Conservation (phyloP, 2,329 filamentous ascomycete genomes). For the Tricladium varicosporioides region DNA sequence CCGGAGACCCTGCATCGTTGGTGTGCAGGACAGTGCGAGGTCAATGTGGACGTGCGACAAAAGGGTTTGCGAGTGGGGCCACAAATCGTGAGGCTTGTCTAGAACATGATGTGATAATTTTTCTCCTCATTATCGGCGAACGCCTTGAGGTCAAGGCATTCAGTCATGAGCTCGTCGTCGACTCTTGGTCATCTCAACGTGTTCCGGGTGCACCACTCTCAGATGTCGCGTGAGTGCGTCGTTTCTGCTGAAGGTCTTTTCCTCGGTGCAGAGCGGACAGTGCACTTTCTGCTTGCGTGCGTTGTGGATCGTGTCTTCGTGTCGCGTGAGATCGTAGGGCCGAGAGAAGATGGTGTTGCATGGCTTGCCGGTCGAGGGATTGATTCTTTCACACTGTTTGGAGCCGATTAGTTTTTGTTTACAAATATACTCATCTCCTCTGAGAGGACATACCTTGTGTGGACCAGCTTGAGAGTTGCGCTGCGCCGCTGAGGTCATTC, state of each 20-base stretch:
- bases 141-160: conserved; percentile 1
- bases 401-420: not conserved
- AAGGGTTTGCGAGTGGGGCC: not conserved
- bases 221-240: conserved; percentile 94
- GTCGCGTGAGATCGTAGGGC: conserved; percentile 92
- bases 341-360: conserved; percentile 94
- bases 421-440: not conserved
- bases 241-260: conserved; percentile 94
- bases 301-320: conserved; percentile 98
- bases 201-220: conserved; percentile 87
- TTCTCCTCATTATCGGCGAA: not conserved
- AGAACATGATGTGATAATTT: not conserved
- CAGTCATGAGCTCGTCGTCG: conserved; percentile 32
- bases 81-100: not conserved
- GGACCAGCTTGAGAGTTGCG: conserved; percentile 89
- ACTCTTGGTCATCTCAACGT: conserved; percentile 72
- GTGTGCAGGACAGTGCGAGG: not conserved
- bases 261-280: conserved; percentile 88
- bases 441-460: conserved; percentile 53
- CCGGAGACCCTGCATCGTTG: not conserved
- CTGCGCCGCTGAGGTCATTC: conserved; percentile 51
- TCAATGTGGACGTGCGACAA: not conserved
- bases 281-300: conserved; percentile 90
- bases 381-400: conserved; percentile 74
- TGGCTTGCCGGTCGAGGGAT: conserved; percentile 90